Evolutionary conservation across 2,329 filamentous ascomycete species (phyloP).

Genomic region (Raffaelea albimanens): DNA sequence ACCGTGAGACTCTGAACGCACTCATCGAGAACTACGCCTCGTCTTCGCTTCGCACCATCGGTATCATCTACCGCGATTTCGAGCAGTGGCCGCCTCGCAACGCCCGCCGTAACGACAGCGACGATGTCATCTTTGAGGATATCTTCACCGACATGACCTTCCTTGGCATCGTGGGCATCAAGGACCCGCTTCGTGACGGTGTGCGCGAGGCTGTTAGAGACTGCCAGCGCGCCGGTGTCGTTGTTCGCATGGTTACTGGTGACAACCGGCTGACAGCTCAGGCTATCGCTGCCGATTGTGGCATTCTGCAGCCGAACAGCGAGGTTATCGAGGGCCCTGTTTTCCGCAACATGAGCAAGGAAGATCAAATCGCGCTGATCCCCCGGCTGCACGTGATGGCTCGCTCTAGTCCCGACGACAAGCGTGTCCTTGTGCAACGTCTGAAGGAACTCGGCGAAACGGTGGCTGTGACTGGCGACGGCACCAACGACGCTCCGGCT

Average conservation of each 20-base stretch:
- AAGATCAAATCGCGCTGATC: conserved; percentile 57
- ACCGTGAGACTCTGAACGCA: conserved; percentile 47
- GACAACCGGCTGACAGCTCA: conserved; percentile 73
- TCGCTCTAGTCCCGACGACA: conserved; percentile 67
- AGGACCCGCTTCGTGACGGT: conserved; percentile 67
- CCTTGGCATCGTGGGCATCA: conserved; percentile 66
- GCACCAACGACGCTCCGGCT: conserved; percentile 75
- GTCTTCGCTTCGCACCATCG: conserved; percentile 75
- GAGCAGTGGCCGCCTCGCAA: conserved; percentile 70
- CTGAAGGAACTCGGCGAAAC: conserved; percentile 67
- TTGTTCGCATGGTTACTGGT: conserved; percentile 78
- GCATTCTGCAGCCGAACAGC: conserved; percentile 59
- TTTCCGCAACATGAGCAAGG: conserved; percentile 62
- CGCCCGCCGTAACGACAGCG: conserved; percentile 41
- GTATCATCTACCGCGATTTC: conserved; percentile 75
- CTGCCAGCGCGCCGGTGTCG: conserved; percentile 68
- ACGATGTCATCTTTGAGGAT: conserved; percentile 55
- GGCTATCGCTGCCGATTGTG: conserved; percentile 70
- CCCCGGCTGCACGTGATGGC: conserved; percentile 63
- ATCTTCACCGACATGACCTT: conserved; percentile 60
- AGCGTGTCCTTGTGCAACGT: conserved; percentile 61
- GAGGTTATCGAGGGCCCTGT: conserved; percentile 70
- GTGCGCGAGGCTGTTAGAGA: conserved; percentile 64
- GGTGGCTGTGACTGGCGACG: conserved; percentile 75
- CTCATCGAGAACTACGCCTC: conserved; percentile 72